Percentiles rank a stretch among this genome's conserved stretches.
Evolutionary conservation across 2,329 filamentous ascomycete genomes (phyloP).

Genomic region (Penicillium hesseltinei): DNA sequence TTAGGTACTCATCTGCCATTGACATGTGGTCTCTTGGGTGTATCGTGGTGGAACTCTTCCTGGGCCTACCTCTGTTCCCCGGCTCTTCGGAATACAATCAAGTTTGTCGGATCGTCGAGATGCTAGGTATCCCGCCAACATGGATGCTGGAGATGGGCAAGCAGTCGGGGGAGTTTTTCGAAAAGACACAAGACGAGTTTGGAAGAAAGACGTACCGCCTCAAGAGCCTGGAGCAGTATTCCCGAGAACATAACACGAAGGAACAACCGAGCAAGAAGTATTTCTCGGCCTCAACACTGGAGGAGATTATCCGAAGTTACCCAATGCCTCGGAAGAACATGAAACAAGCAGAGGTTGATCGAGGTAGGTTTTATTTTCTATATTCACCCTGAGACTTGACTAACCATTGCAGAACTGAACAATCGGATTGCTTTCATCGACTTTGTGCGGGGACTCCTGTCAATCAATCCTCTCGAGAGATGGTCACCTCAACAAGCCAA

Average conservation of each 20-base stretch:
- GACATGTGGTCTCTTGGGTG: conserved; percentile 99
- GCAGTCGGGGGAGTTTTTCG: conserved; percentile 95
- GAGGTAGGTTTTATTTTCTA: conserved; percentile 62
- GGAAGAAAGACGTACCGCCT: conserved; percentile 85
- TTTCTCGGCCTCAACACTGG: conserved; percentile 88
- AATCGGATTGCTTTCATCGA: conserved; percentile 97
- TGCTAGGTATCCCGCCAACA: conserved; percentile 91
- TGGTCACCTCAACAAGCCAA: conserved; percentile 99
- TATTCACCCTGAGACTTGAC: neutral
- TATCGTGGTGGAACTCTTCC: conserved; percentile 95
- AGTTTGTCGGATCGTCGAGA: conserved; percentile 93
- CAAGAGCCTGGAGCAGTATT: conserved; percentile 98
- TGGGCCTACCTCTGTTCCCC: conserved; percentile 90
- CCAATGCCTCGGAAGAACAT: conserved; percentile 99
- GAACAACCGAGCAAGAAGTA: conserved; percentile 99
- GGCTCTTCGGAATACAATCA: conserved; percentile 99
- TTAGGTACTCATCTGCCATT: conserved; percentile 87
- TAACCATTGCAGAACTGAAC: conserved; percentile 76
- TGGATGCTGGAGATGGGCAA: conserved; percentile 99
- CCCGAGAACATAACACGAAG: conserved; percentile 90
- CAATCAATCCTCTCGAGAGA: conserved; percentile 90
- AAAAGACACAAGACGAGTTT: conserved; percentile 88
- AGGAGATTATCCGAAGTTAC: conserved; percentile 96
- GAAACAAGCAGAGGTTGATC: conserved; percentile 93
- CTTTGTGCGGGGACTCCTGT: conserved; percentile 88